A percentile compares a stretch with the other conserved stretches of the same genome.
Evolutionary conservation across 2,329 filamentous ascomycete species (phyloP).

Genomic region (Aspergillus luchuensis): DNA sequence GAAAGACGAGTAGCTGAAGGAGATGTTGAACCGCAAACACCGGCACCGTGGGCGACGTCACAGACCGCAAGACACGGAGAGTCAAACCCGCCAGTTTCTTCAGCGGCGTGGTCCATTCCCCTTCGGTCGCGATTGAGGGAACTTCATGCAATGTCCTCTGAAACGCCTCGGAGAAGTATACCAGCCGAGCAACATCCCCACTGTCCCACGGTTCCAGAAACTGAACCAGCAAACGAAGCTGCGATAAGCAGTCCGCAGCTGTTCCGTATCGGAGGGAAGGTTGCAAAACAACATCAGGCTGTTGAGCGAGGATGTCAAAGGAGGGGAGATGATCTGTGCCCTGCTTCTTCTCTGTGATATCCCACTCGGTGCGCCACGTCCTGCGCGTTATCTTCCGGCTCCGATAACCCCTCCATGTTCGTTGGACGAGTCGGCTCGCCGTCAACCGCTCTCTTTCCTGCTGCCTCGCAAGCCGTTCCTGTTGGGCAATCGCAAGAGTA

Average conservation of each 20-base stretch:
- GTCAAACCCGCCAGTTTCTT: conserved; percentile 40
- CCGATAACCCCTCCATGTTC: conserved; percentile 76
- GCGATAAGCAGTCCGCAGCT: conserved; percentile 46
- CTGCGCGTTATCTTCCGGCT: conserved; percentile 61
- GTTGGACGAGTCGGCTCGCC: conserved; percentile 74
- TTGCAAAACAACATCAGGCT: conserved; percentile 53
- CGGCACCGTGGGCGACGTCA: conserved; percentile 23
- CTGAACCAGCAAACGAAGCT: conserved; percentile 68
- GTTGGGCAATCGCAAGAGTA: conserved; percentile 81
- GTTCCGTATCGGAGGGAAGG: conserved; percentile 36
- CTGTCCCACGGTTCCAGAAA: conserved; percentile 59
- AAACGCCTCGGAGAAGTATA: conserved; percentile 48
- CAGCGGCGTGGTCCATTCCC: conserved; percentile 45
- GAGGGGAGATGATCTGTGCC: conserved; percentile 33
- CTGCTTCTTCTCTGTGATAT: conserved; percentile 54
- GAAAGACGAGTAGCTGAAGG: conserved; percentile 38
- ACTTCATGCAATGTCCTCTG: conserved; percentile 41
- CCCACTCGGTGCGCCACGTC: conserved; percentile 63
- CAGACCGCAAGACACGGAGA: conserved; percentile 37
- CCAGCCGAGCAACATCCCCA: conserved; percentile 43
- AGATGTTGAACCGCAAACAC: conserved; percentile 33
- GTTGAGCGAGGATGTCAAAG: conserved; percentile 40
- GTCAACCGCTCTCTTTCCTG: conserved; percentile 75
- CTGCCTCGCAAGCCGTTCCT: conserved; percentile 78
- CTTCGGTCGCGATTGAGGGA: conserved; percentile 41